Evolutionary conservation across 164 flowering plant genomes (phyloP), one percentile per base, ranked within the genome.

Genomic region (Vitis amurensis): DNA sequence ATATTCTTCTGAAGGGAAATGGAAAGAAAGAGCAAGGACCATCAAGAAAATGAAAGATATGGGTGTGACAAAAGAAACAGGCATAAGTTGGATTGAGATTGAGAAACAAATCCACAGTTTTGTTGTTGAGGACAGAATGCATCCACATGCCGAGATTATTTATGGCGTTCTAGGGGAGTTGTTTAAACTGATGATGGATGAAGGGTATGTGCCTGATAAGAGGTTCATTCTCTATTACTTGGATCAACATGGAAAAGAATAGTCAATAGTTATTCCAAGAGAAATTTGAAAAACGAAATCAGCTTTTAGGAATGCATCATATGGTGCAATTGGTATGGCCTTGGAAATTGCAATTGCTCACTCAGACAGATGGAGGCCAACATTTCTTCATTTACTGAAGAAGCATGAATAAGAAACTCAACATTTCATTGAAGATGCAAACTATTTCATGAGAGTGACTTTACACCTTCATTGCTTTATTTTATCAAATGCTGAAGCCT

Each of bases 31-130:
- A 76, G 94, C 97, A 29, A 75, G 66, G 53, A 73, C 81, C 4
- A 80, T 94, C 0, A 90, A 79, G 84, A 78, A 71, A 73, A 94
- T 92, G 97, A 89, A 86, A 81, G 92, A 85, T 71, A 80, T 76
- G 73, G 94, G 92, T 5, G 76, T 86, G 49, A 71, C 79, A 8
- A 91, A 90, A 79, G 96, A 89, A 59, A 82, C 84, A 1, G 97
- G 97, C n/a, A 69, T 82, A 27, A 92, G 97, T 78, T 89, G 93
- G 94, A 88, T 94, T 64, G 97, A 90, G 83, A 81, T 92, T 67
- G 90, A 85, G 30, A 89, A 81, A 73, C 68, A 76, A 71, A 80
- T 88, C 11, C 96, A 90, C 37, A 87, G 85, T 71, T 92, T 94
- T 79, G 90, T 85, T 69, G 97, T 88, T 47, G 76, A 68, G 65